phyloP scores from a whole-genome alignment of 2,329 filamentous ascomycete species.

The Hirsutella minnesotensis region DNA sequence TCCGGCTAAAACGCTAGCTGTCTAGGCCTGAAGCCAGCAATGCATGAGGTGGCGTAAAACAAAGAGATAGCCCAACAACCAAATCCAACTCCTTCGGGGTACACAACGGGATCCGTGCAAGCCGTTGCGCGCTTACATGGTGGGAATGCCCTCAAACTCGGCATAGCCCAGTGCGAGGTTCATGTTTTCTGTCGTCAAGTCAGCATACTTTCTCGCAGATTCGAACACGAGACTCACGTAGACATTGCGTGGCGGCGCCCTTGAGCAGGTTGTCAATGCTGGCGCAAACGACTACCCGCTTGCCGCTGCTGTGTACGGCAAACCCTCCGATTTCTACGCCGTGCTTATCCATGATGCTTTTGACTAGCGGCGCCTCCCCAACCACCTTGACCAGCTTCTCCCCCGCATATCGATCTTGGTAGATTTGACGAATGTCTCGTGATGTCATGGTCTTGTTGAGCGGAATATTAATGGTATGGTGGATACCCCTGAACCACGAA shows the following conservation, averaged over 20 bases:
- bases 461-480: constrained; percentile 83
- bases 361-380: constrained; percentile 78
- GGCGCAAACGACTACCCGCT: constrained; percentile 79
- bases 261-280: constrained; percentile 92
- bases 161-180: constrained; percentile 81
- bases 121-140: constrained; percentile 19
- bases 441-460: constrained; percentile 78
- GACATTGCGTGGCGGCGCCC: constrained; percentile 83
- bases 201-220: constrained; percentile 35
- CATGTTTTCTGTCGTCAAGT: constrained; percentile 65
- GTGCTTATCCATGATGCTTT: constrained; percentile 73
- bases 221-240: constrained; percentile 50
- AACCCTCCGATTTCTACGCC: constrained; percentile 91
- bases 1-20: too few species aligned
- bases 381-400: constrained; percentile 91
- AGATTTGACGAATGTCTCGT: constrained; percentile 84
- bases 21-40: too few species aligned
- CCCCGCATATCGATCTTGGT: constrained; percentile 90
- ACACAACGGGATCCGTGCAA: too few species aligned
- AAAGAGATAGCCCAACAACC: too few species aligned
- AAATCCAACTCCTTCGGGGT: too few species aligned
- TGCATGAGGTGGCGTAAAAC: too few species aligned
- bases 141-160: constrained; percentile 79
- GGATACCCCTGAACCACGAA: constrained; percentile 95
- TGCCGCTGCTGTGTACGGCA: constrained; percentile 79